Percentiles rank a stretch among this genome's conserved stretches.
Conservation (phyloP, 805 yeast species). For the Suhomyces sp. region DNA sequence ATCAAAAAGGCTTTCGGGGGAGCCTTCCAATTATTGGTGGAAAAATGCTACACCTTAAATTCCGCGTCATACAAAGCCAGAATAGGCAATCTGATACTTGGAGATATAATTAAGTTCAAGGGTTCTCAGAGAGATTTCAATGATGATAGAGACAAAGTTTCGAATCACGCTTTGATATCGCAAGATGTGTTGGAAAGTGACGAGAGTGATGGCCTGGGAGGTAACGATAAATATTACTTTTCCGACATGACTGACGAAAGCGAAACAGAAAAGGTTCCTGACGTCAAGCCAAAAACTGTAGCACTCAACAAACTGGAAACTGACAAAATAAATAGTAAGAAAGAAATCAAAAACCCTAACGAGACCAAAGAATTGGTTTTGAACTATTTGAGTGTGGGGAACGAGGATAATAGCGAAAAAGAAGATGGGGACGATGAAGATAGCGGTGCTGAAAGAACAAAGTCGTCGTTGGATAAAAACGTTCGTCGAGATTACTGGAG, state of each 20-base stretch:
- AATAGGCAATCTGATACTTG: constrained; percentile 69
- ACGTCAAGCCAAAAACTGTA: neutral
- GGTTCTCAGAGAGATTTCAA: constrained; percentile 76
- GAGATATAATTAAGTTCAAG: constrained; percentile 70
- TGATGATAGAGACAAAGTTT: constrained; percentile 65
- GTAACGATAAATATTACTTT: constrained; percentile 41
- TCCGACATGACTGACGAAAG: constrained; percentile 43
- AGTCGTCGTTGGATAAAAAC: constrained; percentile 28
- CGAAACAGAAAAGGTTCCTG: constrained; percentile 20
- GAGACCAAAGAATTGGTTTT: constrained; percentile 13
- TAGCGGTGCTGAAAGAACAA: constrained; percentile 1
- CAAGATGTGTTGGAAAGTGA: constrained; percentile 25
- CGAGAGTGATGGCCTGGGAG: constrained; percentile 35
- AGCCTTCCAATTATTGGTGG: constrained; percentile 74
- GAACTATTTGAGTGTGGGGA: constrained; percentile 8
- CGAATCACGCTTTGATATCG: constrained; percentile 53
- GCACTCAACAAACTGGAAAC: neutral
- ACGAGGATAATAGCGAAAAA: constrained; percentile 1
- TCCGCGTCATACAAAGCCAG: constrained; percentile 63
- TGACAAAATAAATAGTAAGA: constrained; percentile 10
- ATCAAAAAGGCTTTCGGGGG: constrained; percentile 86
- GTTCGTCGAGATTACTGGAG: constrained; percentile 39
- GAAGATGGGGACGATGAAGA: constrained; percentile 6
- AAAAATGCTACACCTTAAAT: constrained; percentile 72
- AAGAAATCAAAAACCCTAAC: constrained; percentile 1